Evolutionary conservation across 495 filamentous ascomycete genomes (phyloP).

Genomic region (Pseudoneurospora amorphoporcata): DNA sequence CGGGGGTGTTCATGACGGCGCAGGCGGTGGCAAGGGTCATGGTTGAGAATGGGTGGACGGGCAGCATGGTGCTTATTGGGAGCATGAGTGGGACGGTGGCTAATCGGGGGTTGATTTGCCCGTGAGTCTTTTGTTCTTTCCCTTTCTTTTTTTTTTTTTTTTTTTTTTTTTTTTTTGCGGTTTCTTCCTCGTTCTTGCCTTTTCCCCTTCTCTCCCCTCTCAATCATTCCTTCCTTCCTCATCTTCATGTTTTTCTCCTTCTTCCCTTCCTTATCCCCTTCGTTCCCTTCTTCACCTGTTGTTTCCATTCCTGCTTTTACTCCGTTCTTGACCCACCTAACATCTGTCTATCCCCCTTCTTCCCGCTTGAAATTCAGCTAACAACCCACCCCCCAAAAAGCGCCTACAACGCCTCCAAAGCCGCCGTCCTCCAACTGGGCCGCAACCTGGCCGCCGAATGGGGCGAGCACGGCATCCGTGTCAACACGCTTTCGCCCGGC

Average conservation of each 20-base stretch:
- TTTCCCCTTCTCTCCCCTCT: background rate
- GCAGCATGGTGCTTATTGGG: constrained; percentile 64
- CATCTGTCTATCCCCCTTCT: no score
- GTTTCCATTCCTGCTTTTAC: no score
- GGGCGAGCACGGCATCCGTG: constrained; percentile 79
- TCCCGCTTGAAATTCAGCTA: no score
- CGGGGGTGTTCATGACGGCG: constrained; percentile 67
- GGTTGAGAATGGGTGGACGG: constrained; percentile 46
- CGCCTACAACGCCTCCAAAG: constrained; percentile 87
- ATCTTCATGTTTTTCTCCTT: no score
- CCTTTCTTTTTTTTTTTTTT: background rate
- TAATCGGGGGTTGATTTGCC: constrained; percentile 47
- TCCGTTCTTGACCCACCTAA: no score
- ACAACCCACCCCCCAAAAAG: constrained; percentile 22
- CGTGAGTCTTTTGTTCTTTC: constrained; percentile 19
- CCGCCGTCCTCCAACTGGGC: constrained; percentile 72
- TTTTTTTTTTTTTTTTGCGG: background rate
- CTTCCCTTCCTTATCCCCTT: no score
- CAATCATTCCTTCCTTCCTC: background rate
- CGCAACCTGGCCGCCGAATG: constrained; percentile 83
- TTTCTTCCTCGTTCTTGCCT: background rate
- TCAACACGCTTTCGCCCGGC: constrained; percentile 90
- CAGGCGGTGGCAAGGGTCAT: constrained; percentile 69
- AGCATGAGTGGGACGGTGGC: constrained; percentile 75
- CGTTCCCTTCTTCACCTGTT: no score